These are phyloP conservation scores for Fusarium veterinarium DNA, from an alignment of 2,329 filamentous ascomycete genomes.

Conservation along the genomic window DNA sequence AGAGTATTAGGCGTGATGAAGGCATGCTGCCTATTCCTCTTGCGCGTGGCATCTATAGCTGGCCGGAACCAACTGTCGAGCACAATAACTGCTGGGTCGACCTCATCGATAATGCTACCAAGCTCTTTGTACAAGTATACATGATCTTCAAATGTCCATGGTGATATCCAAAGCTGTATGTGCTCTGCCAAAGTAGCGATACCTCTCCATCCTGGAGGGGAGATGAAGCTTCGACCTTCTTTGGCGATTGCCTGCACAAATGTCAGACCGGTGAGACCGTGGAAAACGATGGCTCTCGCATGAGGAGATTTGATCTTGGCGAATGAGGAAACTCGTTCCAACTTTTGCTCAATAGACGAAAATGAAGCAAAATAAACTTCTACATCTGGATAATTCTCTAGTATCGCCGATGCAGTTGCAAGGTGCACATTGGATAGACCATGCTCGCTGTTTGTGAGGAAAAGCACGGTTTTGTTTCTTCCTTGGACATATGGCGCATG, in stretches of 20 bases:
- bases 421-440: constrained; percentile 54
- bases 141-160: constrained; percentile 13
- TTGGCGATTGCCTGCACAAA: neutral
- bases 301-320: neutral
- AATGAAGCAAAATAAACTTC: constrained; percentile 53
- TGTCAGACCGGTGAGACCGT: neutral
- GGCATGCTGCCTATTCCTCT: constrained; percentile 5
- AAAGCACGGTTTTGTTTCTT: neutral
- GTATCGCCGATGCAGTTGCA: constrained; percentile 49
- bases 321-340: neutral
- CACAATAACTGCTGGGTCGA: neutral
- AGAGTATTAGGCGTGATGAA: constrained; percentile 7
- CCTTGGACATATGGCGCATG: neutral
- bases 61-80: constrained; percentile 11
- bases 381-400: constrained; percentile 48
- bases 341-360: neutral
- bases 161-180: constrained; percentile 16
- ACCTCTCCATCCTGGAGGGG: neutral
- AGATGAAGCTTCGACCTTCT: constrained; percentile 3
- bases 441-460: constrained; percentile 34
- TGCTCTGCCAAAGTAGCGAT: neutral
- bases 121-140: neutral
- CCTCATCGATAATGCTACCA: neutral
- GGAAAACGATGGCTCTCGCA: neutral
- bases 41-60: constrained; percentile 2